A percentile compares a stretch with the other conserved stretches of the same genome.
These are phyloP conservation scores for Geranium incanum DNA, from an alignment of 441 rosid species.

Conservation along the genomic window DNA sequence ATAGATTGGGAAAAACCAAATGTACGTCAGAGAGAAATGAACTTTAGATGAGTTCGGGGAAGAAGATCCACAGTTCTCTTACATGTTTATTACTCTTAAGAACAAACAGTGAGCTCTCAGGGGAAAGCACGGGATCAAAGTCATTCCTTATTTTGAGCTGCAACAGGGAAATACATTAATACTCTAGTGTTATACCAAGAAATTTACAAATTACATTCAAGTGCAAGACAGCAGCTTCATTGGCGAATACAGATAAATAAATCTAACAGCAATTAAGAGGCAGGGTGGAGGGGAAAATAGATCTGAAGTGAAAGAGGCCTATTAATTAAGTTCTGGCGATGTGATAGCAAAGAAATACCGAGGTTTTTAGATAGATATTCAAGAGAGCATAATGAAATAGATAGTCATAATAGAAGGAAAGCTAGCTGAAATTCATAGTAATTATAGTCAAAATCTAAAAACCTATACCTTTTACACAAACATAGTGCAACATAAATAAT, in stretches of 20 bases:
- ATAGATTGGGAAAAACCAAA: conserved; percentile 16
- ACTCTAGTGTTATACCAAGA: conserved; percentile 9
- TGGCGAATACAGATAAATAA: conserved; percentile 8
- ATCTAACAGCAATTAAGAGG: neutral
- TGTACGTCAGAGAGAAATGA: conserved; percentile 23
- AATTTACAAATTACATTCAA: neutral
- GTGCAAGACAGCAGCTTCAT: conserved; percentile 6
- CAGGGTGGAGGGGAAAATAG: neutral
- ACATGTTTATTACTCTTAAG: conserved; percentile 92
- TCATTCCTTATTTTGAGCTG: conserved; percentile 99
- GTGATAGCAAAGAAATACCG: neutral
- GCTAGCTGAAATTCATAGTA: conserved; percentile 10
- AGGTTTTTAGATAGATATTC: conserved; percentile 6
- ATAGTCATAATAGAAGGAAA: neutral
- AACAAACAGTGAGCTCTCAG: conserved; percentile 96
- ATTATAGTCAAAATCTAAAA: neutral
- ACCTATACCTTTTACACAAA: neutral
- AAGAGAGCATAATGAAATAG: neutral
- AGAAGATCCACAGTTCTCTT: conserved; percentile 29
- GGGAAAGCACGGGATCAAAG: conserved; percentile 99
- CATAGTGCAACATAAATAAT: conserved; percentile 4
- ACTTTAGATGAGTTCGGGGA: conserved; percentile 5
- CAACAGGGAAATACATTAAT: conserved; percentile 19
- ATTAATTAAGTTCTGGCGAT: neutral
- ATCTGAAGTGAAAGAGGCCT: too few species aligned